Evolutionary conservation across 179 eudicot species (phyloP).

Genomic region (Beta corolliflora): DNA sequence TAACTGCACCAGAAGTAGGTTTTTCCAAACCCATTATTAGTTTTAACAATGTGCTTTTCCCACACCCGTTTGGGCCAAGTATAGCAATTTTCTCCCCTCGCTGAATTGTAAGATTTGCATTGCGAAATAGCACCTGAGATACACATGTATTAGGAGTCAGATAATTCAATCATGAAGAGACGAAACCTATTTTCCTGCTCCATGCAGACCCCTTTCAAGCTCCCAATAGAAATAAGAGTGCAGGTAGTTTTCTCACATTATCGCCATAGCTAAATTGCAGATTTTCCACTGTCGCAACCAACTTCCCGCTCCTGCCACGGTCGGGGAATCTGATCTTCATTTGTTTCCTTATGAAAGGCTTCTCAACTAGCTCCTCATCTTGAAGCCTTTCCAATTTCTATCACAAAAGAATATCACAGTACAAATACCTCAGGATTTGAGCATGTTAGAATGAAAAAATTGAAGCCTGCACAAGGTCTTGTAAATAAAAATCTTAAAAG

Average conservation of each 20-base stretch:
- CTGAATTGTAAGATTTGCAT: slow-evolving; percentile 71
- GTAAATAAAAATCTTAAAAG: background rate
- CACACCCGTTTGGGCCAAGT: slow-evolving; percentile 97
- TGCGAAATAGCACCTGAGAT: slow-evolving; percentile 67
- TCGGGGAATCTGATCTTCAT: slow-evolving; percentile 96
- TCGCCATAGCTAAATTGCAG: slow-evolving; percentile 77
- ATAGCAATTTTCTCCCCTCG: slow-evolving; percentile 96
- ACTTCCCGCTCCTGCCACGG: slow-evolving; percentile 85
- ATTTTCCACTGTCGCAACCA: slow-evolving; percentile 67
- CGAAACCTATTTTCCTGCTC: background rate
- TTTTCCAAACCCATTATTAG: slow-evolving; percentile 80
- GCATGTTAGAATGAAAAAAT: background rate
- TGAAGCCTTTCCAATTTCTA: slow-evolving; percentile 96
- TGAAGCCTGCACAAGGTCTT: background rate
- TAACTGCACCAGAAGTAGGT: slow-evolving; percentile 69
- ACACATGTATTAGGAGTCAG: slow-evolving; percentile 11
- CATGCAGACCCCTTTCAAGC: background rate
- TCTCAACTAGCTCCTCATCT: slow-evolving; percentile 86
- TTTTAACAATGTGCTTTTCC: slow-evolving; percentile 90
- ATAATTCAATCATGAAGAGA: background rate
- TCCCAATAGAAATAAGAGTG: background rate
- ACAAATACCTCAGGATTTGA: background rate
- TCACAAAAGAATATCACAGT: slow-evolving; percentile 16
- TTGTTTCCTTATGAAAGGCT: slow-evolving; percentile 93
- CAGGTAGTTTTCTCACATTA: slow-evolving; percentile 46